These are phyloP conservation scores for Gaertneriomyces sp. DNA, from an alignment of 192 early-diverging fungal genomes.

Conservation along the genomic window DNA sequence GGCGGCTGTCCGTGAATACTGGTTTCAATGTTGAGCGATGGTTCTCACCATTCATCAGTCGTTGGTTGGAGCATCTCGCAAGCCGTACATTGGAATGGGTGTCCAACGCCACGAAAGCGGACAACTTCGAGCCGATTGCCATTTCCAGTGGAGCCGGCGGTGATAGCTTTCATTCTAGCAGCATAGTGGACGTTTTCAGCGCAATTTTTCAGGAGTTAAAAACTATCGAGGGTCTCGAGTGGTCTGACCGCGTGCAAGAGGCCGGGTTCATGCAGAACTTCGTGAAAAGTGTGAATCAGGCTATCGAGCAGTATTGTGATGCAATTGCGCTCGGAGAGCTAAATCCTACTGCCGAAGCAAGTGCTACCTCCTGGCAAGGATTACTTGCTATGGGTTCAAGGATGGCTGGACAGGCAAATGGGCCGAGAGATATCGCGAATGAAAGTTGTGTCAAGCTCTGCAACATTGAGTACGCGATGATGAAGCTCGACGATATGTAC, in stretches of 20 bases:
- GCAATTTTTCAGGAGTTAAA: slow-evolving; percentile 51
- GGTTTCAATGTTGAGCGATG: slow-evolving; percentile 51
- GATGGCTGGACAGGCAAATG: slow-evolving; percentile 22
- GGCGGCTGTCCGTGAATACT: slow-evolving; percentile 33
- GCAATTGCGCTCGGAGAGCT: slow-evolving; percentile 48
- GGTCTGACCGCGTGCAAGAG: slow-evolving; percentile 48
- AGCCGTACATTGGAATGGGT: slow-evolving; percentile 51
- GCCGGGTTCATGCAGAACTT: slow-evolving; percentile 53
- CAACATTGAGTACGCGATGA: slow-evolving; percentile 53
- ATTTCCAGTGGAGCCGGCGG: slow-evolving; percentile 14
- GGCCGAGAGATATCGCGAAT: slow-evolving; percentile 47
- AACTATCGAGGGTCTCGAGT: slow-evolving; percentile 51
- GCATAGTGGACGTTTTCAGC: slow-evolving; percentile 51
- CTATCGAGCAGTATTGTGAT: slow-evolving; percentile 59
- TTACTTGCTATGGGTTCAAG: slow-evolving; percentile 31
- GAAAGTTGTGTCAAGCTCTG: slow-evolving; percentile 58
- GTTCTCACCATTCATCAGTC: slow-evolving; percentile 48
- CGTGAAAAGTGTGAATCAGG: slow-evolving; percentile 43
- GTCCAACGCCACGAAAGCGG: slow-evolving; percentile 49
- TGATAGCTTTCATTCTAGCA: slow-evolving; percentile 37
- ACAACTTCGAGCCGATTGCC: slow-evolving; percentile 46
- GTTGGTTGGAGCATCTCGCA: slow-evolving; percentile 47
- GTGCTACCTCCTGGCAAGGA: slow-evolving; percentile 25
- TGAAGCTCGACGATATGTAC: slow-evolving; percentile 53
- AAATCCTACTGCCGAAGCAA: slow-evolving; percentile 21